Evolutionary conservation across 306 rosid species (phyloP), one percentile per base, ranked within the genome.

Genomic region (Trifolium dubium): DNA sequence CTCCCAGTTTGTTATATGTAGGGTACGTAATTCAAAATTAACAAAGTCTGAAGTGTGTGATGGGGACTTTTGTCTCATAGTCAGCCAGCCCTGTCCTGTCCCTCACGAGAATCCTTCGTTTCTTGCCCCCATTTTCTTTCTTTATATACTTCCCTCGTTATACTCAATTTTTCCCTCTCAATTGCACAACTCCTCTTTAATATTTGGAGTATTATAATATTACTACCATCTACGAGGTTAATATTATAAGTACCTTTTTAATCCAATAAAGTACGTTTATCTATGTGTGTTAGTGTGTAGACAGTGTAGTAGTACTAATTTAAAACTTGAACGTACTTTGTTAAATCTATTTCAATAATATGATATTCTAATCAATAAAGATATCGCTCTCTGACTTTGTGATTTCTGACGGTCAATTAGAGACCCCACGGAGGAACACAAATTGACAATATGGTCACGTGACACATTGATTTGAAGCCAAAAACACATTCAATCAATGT

Each of bases 371-470:
- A n/a, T n/a, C n/a, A n/a, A n/a, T n/a, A 19, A 62, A 66, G 19
- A 39, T 43, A 23, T 23, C 23, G 23, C 23, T 23, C 12, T 65
- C 19, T 65, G 71, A 69, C n/a, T 53, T 12, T 80, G 69, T 64
- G 85, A 69, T 51, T 74, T 74, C 49, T 64, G 72, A 56, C 60
- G 77, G 88, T 84, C 85, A 78, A 81, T 74, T 37, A 0, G 75
- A 4, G 83, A 35, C 67, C 79, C 88, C 76, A 73, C 74, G 2
- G 4, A 7, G 18, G 43, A 34, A 66, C 81, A 78, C 17, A 64
- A 81, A 71, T 69, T 43, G 85, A 75, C 88, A 78, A 81, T 5
- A 41, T 43, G 34, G 34, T 1, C 88, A 84, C 78, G 85, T 81
- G 88, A 78, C 50, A 11, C 55, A 2, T 61, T 64, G 46, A 66